Percentiles rank a stretch among this genome's conserved stretches.
Conservation (phyloP, 2,329 filamentous ascomycete species). For the Epichloe elymi region DNA sequence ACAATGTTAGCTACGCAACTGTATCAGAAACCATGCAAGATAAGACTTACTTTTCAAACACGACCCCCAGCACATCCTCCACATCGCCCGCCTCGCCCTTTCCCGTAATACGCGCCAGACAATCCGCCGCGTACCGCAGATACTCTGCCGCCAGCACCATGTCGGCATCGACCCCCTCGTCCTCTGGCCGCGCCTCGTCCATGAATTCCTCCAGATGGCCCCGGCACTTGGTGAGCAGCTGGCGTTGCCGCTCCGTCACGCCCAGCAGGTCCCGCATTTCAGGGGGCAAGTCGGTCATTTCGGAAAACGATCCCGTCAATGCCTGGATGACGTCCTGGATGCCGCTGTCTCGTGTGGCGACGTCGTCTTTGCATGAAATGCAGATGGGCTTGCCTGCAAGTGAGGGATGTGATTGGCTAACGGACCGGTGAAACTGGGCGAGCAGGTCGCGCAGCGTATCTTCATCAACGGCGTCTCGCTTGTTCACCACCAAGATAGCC, state of each 20-base stretch:
- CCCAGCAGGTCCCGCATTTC: slow-evolving; percentile 76
- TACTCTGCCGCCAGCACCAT: slow-evolving; percentile 86
- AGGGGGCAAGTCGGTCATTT: slow-evolving; percentile 58
- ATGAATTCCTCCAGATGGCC: slow-evolving; percentile 62
- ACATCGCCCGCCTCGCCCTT: slow-evolving; percentile 76
- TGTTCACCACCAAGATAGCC: slow-evolving; percentile 48
- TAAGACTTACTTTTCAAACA: slow-evolving; percentile 84
- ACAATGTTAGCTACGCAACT: not conserved
- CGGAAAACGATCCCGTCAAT: slow-evolving; percentile 54
- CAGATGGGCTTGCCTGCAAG: slow-evolving; percentile 22
- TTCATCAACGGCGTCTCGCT: slow-evolving; percentile 36
- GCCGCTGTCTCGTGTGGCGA: slow-evolving; percentile 38
- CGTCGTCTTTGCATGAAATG: slow-evolving; percentile 59
- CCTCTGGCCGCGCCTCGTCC: slow-evolving; percentile 32
- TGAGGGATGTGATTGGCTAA: slow-evolving; percentile 10
- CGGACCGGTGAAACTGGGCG: slow-evolving; percentile 21
- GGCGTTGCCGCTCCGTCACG: slow-evolving; percentile 78
- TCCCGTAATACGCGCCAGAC: slow-evolving; percentile 78
- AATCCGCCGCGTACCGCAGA: slow-evolving; percentile 65
- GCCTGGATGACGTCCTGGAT: slow-evolving; percentile 55
- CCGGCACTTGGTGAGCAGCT: slow-evolving; percentile 64
- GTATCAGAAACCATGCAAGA: not conserved
- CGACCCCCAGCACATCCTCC: slow-evolving; percentile 82
- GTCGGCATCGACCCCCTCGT: slow-evolving; percentile 45
- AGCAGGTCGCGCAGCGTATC: slow-evolving; percentile 25